phyloP scores from a whole-genome alignment of 129 eudicot genomes.

The sunflower (Helianthus annuus) region DNA sequence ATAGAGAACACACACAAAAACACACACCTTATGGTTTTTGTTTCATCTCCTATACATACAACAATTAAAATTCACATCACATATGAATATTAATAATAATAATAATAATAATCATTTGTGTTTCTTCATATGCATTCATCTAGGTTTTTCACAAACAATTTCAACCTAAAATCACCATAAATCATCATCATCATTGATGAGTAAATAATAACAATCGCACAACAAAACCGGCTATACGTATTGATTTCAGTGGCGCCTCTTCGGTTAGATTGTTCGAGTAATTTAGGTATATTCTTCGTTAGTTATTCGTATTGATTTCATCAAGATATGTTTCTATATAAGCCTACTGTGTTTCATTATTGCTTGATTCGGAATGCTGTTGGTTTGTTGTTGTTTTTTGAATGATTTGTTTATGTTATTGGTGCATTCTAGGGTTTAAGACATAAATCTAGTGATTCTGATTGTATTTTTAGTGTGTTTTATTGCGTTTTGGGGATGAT shows the following conservation, averaged over 20 bases:
- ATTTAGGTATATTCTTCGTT: conserved; percentile 30
- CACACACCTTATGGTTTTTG: conserved; percentile 21
- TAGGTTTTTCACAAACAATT: conserved; percentile 14
- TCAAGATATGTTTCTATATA: conserved; percentile 17
- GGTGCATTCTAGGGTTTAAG: conserved; percentile 35
- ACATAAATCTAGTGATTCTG: conserved; percentile 20
- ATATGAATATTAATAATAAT: background rate
- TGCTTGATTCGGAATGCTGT: conserved; percentile 28
- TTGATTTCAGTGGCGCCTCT: conserved; percentile 25
- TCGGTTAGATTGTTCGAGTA: conserved; percentile 26
- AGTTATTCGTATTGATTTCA: conserved; percentile 14
- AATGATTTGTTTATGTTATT: conserved; percentile 13
- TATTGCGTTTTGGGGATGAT: conserved; percentile 1
- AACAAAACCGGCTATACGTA: conserved; percentile 15
- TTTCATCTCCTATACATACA: conserved; percentile 12
- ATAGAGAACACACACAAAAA: background rate
- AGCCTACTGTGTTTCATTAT: conserved; percentile 20
- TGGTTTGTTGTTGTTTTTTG: conserved; percentile 18
- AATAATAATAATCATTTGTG: background rate
- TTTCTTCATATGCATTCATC: conserved; percentile 9
- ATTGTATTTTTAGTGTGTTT: conserved; percentile 5
- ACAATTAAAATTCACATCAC: background rate
- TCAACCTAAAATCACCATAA: background rate
- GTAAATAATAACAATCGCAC: conserved; percentile 19
- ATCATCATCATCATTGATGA: conserved; percentile 26